Evolutionary conservation across 2,329 filamentous ascomycete genomes (phyloP), one percentile per base, ranked within the genome.

Genomic region (Peltaster fructicola): DNA sequence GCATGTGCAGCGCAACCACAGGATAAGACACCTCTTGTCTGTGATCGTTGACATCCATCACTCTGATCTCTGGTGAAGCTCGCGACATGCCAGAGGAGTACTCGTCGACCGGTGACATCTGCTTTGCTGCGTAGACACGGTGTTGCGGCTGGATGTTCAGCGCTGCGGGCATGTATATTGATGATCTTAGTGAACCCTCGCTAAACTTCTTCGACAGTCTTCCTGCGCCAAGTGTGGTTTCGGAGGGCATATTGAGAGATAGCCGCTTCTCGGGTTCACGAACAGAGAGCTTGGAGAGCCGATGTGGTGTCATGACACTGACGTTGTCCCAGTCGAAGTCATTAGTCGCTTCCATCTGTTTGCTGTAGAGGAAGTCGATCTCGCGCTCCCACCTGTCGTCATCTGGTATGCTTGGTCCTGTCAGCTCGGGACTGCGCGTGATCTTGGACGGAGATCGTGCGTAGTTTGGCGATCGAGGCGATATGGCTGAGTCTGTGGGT

Each of bases 291-390:
- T 20, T 11, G 17, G n/a, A 11, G 11, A 11, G 11, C 17, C 4
- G 11, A 20, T 9, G 17, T 11, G 9, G n/a, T 20, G 17, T 9
- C n/a, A 20, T 11, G 17, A 9, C 17, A 9, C 11, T 11, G 3
- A 18, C 25, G 14, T 27, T 31, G 28, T 59, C 53, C 65, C 66
- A 71, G 30, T 70, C 63, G 29, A 68, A 68, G 32, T 72, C 56
- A 34, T 62, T 69, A 25, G 64, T 61, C 2, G 66, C 65, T 43
- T 71, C 67, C 5, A 65, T 59, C 14, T 62, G 63, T 39, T 68
- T 60, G 31, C 69, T 61, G 35, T 71, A 71, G 37, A 63, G 68
- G 37, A 64, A 70, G 34, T 71, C 66, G 28, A 72, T 64, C 31
- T 68, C 65, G 18, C 67, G 65, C 37, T 72, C 66, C 67, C 67